Evolutionary conservation across 345 rosid genomes (phyloP).

Genomic region (Eutrema yunnanense): DNA sequence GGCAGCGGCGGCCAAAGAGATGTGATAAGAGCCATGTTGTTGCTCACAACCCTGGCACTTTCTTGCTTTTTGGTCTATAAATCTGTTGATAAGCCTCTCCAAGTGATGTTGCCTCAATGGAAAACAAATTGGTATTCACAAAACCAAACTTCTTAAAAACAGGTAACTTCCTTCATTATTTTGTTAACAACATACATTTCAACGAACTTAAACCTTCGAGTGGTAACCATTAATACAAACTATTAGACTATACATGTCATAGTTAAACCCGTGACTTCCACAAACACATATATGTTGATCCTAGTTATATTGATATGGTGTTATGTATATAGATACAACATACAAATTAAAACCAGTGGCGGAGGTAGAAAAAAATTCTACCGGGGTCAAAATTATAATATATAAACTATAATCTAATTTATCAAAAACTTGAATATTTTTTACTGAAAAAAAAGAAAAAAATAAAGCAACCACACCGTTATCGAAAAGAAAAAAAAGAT

Average conservation of each 20-base stretch:
- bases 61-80: not conserved
- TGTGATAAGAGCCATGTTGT: not conserved
- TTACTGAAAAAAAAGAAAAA: too few species aligned
- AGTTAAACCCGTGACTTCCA: too few species aligned
- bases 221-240: too few species aligned
- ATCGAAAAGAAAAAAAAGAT: too few species aligned
- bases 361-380: too few species aligned
- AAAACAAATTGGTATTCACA: not conserved
- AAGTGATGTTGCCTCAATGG: conserved; percentile 8
- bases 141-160: conserved; percentile 1
- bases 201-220: too few species aligned
- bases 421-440: too few species aligned
- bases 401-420: too few species aligned
- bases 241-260: too few species aligned
- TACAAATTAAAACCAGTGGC: not conserved
- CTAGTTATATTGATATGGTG: not conserved
- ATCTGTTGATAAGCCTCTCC: conserved; percentile 12
- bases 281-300: not conserved
- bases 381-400: too few species aligned
- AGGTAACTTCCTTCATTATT: not conserved
- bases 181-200: too few species aligned
- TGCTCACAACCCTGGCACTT: not conserved
- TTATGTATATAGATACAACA: not conserved
- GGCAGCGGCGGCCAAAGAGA: not conserved
- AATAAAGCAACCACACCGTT: too few species aligned